These are phyloP conservation scores for Aspergillus haitiensis DNA, from an alignment of 495 filamentous ascomycete genomes.

Conservation along the genomic window DNA sequence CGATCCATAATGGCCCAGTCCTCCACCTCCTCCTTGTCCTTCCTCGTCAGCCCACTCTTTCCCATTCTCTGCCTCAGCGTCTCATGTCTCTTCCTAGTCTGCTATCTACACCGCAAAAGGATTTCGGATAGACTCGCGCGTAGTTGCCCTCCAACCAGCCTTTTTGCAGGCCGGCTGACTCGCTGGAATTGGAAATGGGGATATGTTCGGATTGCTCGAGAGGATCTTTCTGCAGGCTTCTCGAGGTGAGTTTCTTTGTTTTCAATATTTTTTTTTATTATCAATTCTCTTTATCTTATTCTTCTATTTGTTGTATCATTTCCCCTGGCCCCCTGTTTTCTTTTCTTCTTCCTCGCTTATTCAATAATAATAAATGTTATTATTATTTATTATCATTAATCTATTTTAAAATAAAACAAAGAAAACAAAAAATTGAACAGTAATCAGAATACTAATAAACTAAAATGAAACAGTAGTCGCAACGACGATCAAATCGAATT, in stretches of 20 bases:
- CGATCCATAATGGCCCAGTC: constrained; percentile 30
- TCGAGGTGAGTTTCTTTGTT: neutral
- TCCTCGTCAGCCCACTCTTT: constrained; percentile 17
- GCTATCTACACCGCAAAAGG: constrained; percentile 6
- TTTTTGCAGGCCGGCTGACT: neutral
- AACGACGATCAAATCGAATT: neutral
- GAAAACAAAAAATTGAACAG: neutral
- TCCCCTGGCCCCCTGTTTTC: no score
- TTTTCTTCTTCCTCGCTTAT: no score
- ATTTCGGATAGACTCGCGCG: constrained; percentile 5
- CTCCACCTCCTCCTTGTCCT: neutral
- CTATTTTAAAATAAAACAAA: neutral
- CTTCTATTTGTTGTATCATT: no score
- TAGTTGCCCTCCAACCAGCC: neutral
- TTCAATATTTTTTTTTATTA: neutral
- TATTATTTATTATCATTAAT: neutral
- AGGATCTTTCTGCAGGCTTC: no score
- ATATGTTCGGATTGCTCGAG: neutral
- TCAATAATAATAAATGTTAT: no score
- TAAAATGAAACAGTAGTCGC: neutral
- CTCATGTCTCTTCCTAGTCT: constrained; percentile 23
- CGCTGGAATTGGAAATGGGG: neutral
- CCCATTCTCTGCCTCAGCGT: constrained; percentile 21
- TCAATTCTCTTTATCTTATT: neutral
- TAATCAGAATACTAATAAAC: neutral